These are phyloP conservation scores for Angophora floribunda DNA, from an alignment of 345 rosid species.

Conservation along the genomic window DNA sequence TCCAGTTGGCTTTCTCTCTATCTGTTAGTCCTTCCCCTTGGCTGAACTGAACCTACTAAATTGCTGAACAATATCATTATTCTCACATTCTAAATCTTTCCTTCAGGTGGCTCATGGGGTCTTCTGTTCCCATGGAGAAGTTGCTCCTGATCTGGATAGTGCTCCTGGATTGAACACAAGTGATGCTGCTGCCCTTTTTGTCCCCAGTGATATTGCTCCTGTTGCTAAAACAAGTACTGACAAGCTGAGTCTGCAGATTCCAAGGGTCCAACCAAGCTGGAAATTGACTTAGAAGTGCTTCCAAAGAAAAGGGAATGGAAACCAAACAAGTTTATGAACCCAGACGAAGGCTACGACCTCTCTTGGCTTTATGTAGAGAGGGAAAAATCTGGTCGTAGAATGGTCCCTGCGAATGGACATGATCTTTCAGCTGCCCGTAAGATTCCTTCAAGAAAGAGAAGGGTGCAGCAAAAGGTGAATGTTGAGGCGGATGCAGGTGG, in stretches of 20 bases:
- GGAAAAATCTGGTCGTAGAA: slow-evolving; percentile 8
- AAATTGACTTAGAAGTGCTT: slow-evolving; percentile 20
- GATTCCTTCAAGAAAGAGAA: not conserved
- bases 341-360: slow-evolving; percentile 57
- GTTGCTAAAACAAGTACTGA: not conserved
- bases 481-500: not conserved
- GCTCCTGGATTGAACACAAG: not conserved
- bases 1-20: not conserved
- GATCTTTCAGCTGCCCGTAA: not conserved
- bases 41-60: not conserved
- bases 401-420: slow-evolving; percentile 1
- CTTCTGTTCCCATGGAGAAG: not conserved
- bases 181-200: not conserved
- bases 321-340: slow-evolving; percentile 51
- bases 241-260: not conserved
- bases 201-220: not conserved
- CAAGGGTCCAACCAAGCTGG: slow-evolving; percentile 8
- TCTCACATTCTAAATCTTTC: not conserved
- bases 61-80: not conserved
- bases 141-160: not conserved
- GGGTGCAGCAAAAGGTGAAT: not conserved
- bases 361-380: slow-evolving; percentile 25
- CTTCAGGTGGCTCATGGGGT: not conserved
- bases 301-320: slow-evolving; percentile 45
- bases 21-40: not conserved